Evolutionary conservation across 176 grass and related monocot species (phyloP).

Genomic region (Tillandsia leiboldiana): DNA sequence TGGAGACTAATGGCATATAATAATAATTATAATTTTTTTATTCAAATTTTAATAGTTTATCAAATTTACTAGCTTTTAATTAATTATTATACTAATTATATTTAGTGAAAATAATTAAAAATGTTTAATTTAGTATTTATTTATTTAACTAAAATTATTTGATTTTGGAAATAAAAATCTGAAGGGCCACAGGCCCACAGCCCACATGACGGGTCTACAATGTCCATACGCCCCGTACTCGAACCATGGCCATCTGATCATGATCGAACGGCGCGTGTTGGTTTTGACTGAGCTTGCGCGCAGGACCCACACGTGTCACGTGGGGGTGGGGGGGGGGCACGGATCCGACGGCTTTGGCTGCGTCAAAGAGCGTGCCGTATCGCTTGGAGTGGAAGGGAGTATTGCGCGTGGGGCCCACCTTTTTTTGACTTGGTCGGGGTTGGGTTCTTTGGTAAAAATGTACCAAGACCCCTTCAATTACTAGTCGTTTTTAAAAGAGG

Average conservation of each 20-base stretch:
- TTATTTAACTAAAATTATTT: too few relatives aligned
- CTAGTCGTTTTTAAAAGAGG: neutral
- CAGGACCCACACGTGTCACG: slow-evolving; percentile 6
- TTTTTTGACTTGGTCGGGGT: slow-evolving; percentile 38
- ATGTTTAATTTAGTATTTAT: too few relatives aligned
- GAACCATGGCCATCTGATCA: neutral
- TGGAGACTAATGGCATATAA: too few relatives aligned
- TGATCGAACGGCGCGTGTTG: neutral
- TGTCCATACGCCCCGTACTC: neutral
- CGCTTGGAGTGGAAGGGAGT: slow-evolving; percentile 48
- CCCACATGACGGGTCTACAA: too few relatives aligned
- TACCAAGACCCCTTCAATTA: neutral
- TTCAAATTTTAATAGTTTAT: too few relatives aligned
- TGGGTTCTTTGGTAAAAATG: slow-evolving; percentile 9
- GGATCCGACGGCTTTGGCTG: slow-evolving; percentile 6
- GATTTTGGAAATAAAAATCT: too few relatives aligned
- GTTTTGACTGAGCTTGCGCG: neutral
- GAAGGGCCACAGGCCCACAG: too few relatives aligned
- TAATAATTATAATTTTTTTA: too few relatives aligned
- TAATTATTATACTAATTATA: too few relatives aligned
- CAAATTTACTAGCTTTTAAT: too few relatives aligned
- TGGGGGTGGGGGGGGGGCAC: neutral
- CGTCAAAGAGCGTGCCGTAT: slow-evolving; percentile 1
- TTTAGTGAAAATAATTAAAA: too few relatives aligned
- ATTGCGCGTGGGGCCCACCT: slow-evolving; percentile 18